Evolutionary conservation across 1,284 basidiomycete species (phyloP).

Genomic region (Mycena sp.): DNA sequence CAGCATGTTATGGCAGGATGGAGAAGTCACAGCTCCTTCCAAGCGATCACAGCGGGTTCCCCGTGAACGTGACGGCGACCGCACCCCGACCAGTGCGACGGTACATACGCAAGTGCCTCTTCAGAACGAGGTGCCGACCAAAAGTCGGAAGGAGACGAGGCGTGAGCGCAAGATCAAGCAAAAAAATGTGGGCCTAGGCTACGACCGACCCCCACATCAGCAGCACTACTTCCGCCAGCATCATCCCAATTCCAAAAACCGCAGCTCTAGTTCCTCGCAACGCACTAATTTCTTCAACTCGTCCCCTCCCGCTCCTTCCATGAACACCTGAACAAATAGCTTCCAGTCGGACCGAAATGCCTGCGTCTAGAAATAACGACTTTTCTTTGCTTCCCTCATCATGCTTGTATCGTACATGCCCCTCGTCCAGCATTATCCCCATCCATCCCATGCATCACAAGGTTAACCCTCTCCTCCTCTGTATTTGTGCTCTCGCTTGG

Average conservation of each 20-base stretch:
- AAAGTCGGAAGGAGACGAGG: conserved; percentile 64
- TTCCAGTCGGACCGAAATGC: not conserved
- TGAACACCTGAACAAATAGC: conserved; percentile 5
- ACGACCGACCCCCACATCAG: conserved; percentile 49
- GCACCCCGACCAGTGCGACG: conserved; percentile 57
- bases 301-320: conserved; percentile 15
- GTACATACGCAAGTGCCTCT: conserved; percentile 25
- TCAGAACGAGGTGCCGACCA: conserved; percentile 45
- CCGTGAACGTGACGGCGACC: conserved; percentile 64
- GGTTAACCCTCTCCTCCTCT: not conserved
- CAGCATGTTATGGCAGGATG: conserved; percentile 64
- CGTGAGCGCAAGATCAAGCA: conserved; percentile 71
- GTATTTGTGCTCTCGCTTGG: conserved; percentile 4
- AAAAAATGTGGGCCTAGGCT: conserved; percentile 54
- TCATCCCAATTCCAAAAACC: conserved; percentile 74
- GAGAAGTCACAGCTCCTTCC: conserved; percentile 37
- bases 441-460: not conserved
- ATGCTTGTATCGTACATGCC: conserved; percentile 15
- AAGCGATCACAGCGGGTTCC: conserved; percentile 43
- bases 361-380: not conserved
- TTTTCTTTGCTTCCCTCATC: not conserved
- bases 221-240: conserved; percentile 62
- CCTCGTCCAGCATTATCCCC: not conserved
- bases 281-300: conserved; percentile 56
- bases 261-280: conserved; percentile 67